These are phyloP conservation scores for Aspergillus sclerotiicarbonarius DNA, from an alignment of 495 filamentous ascomycete genomes.

Conservation along the genomic window DNA sequence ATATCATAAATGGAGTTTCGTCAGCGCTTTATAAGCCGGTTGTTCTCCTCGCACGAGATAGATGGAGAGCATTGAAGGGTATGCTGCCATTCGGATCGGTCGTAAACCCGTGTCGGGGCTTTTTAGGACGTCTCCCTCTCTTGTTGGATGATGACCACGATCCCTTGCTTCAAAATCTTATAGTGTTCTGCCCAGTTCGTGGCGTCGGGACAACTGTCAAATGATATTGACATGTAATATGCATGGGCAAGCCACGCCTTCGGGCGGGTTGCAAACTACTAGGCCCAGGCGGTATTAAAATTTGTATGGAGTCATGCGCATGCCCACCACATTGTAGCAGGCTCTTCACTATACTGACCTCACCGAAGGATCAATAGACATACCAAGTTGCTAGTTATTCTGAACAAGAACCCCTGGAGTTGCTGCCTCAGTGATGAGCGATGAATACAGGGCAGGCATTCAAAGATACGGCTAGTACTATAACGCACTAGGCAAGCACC, in stretches of 20 bases:
- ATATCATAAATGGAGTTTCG: not conserved
- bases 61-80: not conserved
- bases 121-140: not conserved
- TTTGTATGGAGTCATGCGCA: not conserved
- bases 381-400: not conserved
- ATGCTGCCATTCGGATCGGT: not conserved
- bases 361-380: not conserved
- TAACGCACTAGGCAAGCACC: not conserved
- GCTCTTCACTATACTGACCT: not conserved
- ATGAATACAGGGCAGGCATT: not conserved
- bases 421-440: not conserved
- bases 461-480: not conserved
- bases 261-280: not conserved
- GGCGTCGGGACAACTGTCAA: constrained; percentile 11
- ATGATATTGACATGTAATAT: constrained; percentile 8
- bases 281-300: not conserved
- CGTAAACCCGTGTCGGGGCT: not conserved
- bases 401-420: not conserved
- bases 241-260: not conserved
- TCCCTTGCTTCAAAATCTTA: constrained; percentile 7
- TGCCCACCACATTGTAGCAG: not conserved
- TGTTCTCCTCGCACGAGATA: not conserved
- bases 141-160: not conserved
- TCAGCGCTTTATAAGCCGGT: not conserved
- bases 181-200: not conserved